Percentiles rank a stretch among this genome's conserved stretches.
phyloP scores from a whole-genome alignment of 148 eudicot species.

The Cornus suecica region DNA sequence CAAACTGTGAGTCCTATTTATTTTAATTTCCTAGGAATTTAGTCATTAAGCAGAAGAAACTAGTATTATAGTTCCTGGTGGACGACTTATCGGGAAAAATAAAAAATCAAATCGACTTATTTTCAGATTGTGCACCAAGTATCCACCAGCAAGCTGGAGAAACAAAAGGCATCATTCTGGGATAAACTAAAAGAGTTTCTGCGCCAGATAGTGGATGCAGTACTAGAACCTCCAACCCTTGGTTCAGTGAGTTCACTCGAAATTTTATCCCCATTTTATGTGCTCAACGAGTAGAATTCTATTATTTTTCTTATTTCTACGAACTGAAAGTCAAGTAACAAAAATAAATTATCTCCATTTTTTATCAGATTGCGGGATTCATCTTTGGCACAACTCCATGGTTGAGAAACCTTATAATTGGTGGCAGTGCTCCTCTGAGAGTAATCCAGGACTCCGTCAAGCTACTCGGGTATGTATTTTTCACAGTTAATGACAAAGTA shows the following conservation, averaged over 20 bases:
- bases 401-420: slow-evolving; percentile 63
- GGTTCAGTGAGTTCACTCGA: slow-evolving; percentile 55
- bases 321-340: too few species aligned
- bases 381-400: slow-evolving; percentile 57
- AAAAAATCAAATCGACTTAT: not conserved
- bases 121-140: slow-evolving; percentile 26
- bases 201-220: slow-evolving; percentile 54
- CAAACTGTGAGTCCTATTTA: slow-evolving; percentile 27
- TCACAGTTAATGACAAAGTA: not conserved
- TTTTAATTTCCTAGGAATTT: not conserved
- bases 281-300: not conserved
- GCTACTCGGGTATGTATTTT: slow-evolving; percentile 64
- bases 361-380: slow-evolving; percentile 59
- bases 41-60: not conserved
- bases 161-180: slow-evolving; percentile 24
- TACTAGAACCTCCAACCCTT: slow-evolving; percentile 84
- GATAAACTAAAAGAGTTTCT: slow-evolving; percentile 27
- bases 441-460: slow-evolving; percentile 68
- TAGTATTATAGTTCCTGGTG: too few species aligned
- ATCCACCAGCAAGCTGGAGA: slow-evolving; percentile 11
- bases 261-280: not conserved
- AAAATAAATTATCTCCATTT: not conserved
- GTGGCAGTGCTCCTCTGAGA: slow-evolving; percentile 69
- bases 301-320: not conserved
- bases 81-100: not conserved